phyloP scores from a whole-genome alignment of 208 protist genomes.

The Tritrichomonas foetus region DNA sequence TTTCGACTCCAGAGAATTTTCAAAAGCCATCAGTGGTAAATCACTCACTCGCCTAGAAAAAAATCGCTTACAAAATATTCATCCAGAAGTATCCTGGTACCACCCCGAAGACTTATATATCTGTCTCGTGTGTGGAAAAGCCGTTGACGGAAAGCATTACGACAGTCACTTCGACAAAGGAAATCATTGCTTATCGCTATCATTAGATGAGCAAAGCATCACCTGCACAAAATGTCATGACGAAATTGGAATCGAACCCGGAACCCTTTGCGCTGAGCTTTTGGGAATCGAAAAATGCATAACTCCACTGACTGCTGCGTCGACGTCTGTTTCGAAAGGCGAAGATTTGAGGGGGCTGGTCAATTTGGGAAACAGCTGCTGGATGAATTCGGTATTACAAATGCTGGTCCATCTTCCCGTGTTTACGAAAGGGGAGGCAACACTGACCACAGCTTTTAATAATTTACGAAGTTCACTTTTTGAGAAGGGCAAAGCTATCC shows the following conservation, averaged over 20 bases:
- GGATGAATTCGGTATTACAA: neutral
- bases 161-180: neutral
- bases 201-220: neutral
- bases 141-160: neutral
- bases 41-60: neutral
- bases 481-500: neutral
- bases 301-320: neutral
- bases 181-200: neutral
- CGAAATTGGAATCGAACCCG: neutral
- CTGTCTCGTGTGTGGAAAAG: neutral
- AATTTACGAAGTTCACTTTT: neutral
- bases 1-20: neutral
- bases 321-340: neutral
- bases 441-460: neutral
- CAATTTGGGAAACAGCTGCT: conserved; percentile 6
- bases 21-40: neutral
- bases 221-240: neutral
- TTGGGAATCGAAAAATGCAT: neutral
- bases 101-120: neutral
- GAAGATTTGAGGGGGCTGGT: neutral
- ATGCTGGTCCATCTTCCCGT: neutral
- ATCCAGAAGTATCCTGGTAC: neutral
- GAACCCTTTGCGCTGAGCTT: neutral
- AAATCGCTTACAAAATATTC: neutral
- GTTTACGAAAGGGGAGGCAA: neutral